Base-by-base conservation (phyloP, 176 grass and related monocot species). In the Ensete glaucum region DNA sequence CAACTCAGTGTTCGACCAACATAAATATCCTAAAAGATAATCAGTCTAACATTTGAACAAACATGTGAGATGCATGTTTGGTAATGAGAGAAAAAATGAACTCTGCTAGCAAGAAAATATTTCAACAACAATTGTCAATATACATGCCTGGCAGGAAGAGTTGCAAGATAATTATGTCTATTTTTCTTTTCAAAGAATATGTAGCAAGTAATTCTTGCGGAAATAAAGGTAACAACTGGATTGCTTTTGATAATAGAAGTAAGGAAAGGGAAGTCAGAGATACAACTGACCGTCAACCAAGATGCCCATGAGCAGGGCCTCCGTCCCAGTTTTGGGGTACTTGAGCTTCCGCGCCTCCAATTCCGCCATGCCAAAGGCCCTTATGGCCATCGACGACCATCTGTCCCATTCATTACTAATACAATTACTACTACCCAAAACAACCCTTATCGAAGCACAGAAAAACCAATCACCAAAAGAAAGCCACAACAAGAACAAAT, bases 261-360 rank as follows among this genome's bases (percentile, higher is more conserved):
- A 10, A 2, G 7, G 65, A 62, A 59, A 72, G 17, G 16, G 67
- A 50, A 20, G 43, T 9, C 67, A 70, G 17, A 70, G 17, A 70
- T 70, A 19, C 34, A 73, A 79, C 69, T 59, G 67, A 99, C 95
- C 95, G 75, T 99, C 90, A 8, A 86, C 84, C 72, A 99, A 92
- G 67, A 93, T 82, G 69, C 90, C 95, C 86, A 99, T 90, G 56
- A 99, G 90, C 53, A 99, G 82, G 11, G 77, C 80, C 71, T 99
- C 88, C 0, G 95, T 91, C 29, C 86, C 88, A 3, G 88, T 89
- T 64, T 86, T 83, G 21, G 88, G 80, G 53, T 93, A 90, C 73
- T 85, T 91, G 69, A 94, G 88, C 76, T 91, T 91, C 58, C 88
- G 67, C 17, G 95, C 95, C 73, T 99, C 88, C 73, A 94, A 60